phyloP scores from a whole-genome alignment of 2,329 filamentous ascomycete genomes.

The Coniochaeta prunicola region DNA sequence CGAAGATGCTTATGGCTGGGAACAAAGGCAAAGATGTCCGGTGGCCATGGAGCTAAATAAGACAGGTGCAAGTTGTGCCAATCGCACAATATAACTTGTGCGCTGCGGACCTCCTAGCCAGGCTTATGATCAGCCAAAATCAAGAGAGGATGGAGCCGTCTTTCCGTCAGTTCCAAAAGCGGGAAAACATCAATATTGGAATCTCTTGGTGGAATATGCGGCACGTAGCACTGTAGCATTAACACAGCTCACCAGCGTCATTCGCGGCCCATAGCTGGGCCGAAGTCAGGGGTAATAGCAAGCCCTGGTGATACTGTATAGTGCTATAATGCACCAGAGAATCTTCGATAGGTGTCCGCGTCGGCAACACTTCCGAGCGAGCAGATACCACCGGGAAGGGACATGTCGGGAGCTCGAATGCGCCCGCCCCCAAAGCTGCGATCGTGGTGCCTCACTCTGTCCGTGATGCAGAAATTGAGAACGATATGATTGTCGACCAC shows the following conservation, averaged over 20 bases:
- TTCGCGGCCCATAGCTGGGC: not conserved
- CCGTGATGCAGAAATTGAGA: too few species aligned
- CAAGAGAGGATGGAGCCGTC: slow-evolving; percentile 6
- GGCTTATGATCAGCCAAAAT: not conserved
- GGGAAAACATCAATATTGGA: slow-evolving; percentile 6
- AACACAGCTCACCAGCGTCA: not conserved
- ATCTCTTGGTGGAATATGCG: slow-evolving; percentile 1
- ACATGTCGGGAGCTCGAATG: too few species aligned
- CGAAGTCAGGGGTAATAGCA: not conserved
- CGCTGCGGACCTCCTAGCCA: not conserved
- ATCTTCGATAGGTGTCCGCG: not conserved
- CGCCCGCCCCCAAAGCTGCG: too few species aligned
- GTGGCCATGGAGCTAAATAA: not conserved
- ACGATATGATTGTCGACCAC: too few species aligned
- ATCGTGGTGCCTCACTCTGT: too few species aligned
- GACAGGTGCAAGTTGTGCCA: not conserved
- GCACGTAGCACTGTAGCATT: not conserved
- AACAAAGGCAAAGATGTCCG: not conserved
- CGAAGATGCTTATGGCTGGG: not conserved
- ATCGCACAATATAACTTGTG: not conserved
- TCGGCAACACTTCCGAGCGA: not conserved
- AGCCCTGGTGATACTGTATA: not conserved
- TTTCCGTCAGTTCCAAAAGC: slow-evolving; percentile 12
- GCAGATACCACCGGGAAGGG: not conserved
- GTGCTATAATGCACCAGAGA: not conserved